These are phyloP conservation scores for Coemansia aciculifera DNA, from an alignment of 192 early-diverging fungal genomes.

Conservation along the genomic window DNA sequence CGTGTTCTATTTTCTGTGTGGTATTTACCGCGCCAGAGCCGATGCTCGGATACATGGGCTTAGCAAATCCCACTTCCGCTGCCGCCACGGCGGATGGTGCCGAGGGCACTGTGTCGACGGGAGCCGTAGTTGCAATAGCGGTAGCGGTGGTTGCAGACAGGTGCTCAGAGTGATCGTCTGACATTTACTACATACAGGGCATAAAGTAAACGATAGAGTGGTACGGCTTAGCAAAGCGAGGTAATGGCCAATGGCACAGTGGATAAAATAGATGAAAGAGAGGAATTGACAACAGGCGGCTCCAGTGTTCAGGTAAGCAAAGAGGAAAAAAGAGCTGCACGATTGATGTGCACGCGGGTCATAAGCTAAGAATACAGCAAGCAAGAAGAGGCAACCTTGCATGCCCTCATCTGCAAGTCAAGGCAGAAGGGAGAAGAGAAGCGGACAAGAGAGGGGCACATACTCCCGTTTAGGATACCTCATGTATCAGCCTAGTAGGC, in stretches of 20 bases:
- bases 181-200: conserved; percentile 47
- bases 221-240: background rate
- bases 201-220: background rate
- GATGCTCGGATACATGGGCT: conserved; percentile 4
- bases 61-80: background rate
- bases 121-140: conserved; percentile 1
- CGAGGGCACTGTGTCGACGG: conserved; percentile 4
- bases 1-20: background rate
- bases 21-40: background rate
- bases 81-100: conserved; percentile 4
- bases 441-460: background rate
- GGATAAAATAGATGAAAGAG: background rate
- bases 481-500: background rate
- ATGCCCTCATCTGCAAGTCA: conserved; percentile 4
- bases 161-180: conserved; percentile 32
- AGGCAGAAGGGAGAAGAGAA: background rate
- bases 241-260: background rate
- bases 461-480: conserved; percentile 6
- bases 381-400: background rate
- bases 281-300: background rate
- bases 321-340: background rate
- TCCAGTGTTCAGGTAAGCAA: conserved; percentile 8
- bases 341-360: background rate
- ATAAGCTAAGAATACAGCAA: background rate
- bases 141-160: conserved; percentile 11